Evolutionary conservation across 805 yeast genomes (phyloP).

Genomic region (Candida maesae): DNA sequence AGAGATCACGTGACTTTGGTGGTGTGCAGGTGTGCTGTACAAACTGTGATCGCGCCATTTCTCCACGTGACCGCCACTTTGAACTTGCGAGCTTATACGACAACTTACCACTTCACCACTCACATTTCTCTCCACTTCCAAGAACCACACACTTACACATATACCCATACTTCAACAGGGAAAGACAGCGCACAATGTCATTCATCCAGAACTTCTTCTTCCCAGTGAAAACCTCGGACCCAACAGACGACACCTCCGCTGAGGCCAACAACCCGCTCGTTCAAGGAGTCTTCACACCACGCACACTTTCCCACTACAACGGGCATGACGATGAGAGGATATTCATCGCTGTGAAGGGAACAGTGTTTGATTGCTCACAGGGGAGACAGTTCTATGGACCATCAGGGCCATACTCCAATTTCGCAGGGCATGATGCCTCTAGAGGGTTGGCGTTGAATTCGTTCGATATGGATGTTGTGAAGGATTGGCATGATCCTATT

Average conservation of each 20-base stretch:
- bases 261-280: slow-evolving; percentile 34
- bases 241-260: slow-evolving; percentile 14
- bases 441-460: slow-evolving; percentile 88
- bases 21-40: no score
- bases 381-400: slow-evolving; percentile 93
- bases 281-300: slow-evolving; percentile 63
- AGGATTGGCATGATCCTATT: slow-evolving; percentile 70
- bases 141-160: no score
- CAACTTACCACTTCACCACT: no score
- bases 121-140: no score
- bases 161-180: no score
- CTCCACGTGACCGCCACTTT: no score
- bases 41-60: no score
- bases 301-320: slow-evolving; percentile 66
- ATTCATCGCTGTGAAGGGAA: slow-evolving; percentile 82
- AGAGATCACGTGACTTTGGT: no score
- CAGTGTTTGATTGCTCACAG: slow-evolving; percentile 75
- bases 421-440: slow-evolving; percentile 95
- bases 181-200: no score
- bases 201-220: slow-evolving; percentile 27
- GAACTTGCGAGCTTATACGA: no score
- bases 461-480: slow-evolving; percentile 65
- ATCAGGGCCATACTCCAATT: slow-evolving; percentile 88
- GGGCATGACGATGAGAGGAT: slow-evolving; percentile 78
- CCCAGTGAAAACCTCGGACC: slow-evolving; percentile 26